These are phyloP conservation scores for Dictyostelium gargantuum DNA, from an alignment of 208 protist species.

Conservation along the genomic window DNA sequence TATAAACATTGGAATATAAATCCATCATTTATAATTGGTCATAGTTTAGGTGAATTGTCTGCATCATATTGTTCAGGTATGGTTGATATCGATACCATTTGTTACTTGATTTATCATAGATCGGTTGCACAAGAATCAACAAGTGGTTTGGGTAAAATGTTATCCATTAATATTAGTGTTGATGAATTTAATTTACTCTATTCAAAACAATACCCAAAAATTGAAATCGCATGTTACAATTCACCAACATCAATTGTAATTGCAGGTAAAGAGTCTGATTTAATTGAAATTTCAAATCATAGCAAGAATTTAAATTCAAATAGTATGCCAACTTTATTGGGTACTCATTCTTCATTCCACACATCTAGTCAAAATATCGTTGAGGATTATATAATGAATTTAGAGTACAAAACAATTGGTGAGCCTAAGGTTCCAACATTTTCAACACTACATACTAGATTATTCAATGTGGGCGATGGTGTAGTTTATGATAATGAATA, in stretches of 20 bases:
- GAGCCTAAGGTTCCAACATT: no score
- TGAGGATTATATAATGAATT: not conserved
- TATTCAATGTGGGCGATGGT: no score
- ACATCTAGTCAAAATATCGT: not conserved
- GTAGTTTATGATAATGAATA: not conserved
- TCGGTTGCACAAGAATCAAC: not conserved
- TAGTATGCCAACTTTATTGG: no score
- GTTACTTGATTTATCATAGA: not conserved
- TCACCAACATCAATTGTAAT: not conserved
- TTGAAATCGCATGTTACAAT: slow-evolving; percentile 31
- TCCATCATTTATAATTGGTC: not conserved
- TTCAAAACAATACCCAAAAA: not conserved
- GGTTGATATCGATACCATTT: not conserved
- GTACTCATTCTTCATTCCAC: not conserved
- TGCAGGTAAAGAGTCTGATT: not conserved
- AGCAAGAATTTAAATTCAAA: not conserved
- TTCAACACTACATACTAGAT: no score
- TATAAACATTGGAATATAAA: not conserved
- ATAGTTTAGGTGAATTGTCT: slow-evolving; percentile 2
- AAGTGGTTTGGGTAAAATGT: not conserved
- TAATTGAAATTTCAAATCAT: not conserved
- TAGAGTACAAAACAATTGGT: no score
- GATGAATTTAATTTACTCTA: not conserved
- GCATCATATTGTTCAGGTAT: not conserved
- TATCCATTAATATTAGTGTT: not conserved